phyloP scores from a whole-genome alignment of 192 early-diverging fungal species.

The Lobosporangium transversale region DNA sequence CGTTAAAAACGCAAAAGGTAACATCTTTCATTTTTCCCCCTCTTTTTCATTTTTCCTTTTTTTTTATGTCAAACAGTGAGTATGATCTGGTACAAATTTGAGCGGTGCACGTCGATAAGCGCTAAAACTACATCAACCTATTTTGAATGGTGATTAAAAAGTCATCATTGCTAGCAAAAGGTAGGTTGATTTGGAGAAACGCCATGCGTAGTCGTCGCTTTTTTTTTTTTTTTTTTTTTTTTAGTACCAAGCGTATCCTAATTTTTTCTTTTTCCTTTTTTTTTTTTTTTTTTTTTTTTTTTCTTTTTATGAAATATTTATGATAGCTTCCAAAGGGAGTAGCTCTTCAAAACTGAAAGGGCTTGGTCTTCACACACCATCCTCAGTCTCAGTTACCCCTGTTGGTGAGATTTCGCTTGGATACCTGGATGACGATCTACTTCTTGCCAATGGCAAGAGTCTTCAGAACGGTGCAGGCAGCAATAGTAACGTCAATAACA shows the following conservation, averaged over 20 bases:
- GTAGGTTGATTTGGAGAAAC: too few species aligned
- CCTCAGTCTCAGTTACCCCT: conserved; percentile 18
- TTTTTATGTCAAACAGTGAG: too few species aligned
- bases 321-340: conserved; percentile 36
- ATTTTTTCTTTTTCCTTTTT: background rate
- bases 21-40: too few species aligned
- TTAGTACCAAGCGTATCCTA: too few species aligned
- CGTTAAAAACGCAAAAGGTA: conserved; percentile 38
- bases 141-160: background rate
- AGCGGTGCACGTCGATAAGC: too few species aligned
- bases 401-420: conserved; percentile 47
- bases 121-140: too few species aligned
- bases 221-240: too few species aligned
- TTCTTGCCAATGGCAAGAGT: conserved; percentile 39
- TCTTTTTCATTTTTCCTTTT: too few species aligned
- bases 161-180: conserved; percentile 44
- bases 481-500: background rate
- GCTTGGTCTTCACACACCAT: conserved; percentile 22
- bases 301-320: background rate
- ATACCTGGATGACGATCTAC: conserved; percentile 32
- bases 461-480: conserved; percentile 41
- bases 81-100: too few species aligned
- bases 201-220: too few species aligned
- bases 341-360: conserved; percentile 42
- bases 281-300: background rate